A percentile compares a stretch with the other conserved stretches of the same genome.
Conservation (phyloP, 2,329 filamentous ascomycete species). For the Monilinia fructigena region DNA sequence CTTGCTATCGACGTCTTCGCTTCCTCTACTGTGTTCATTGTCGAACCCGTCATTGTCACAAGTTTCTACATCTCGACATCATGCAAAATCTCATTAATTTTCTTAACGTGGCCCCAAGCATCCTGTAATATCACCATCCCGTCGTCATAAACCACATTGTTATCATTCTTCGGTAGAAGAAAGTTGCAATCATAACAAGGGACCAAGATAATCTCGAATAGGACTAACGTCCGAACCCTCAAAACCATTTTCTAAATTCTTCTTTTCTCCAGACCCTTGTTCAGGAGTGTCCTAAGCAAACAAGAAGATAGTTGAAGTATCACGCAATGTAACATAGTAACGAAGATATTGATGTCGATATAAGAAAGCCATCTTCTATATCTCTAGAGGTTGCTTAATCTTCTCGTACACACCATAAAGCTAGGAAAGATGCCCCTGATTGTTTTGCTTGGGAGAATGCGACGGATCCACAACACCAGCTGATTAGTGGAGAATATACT, state of each 20-base stretch:
- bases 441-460: neutral
- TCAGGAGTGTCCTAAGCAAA: neutral
- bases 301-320: neutral
- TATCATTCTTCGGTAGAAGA: neutral
- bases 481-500: neutral
- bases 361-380: neutral
- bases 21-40: neutral
- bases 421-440: neutral
- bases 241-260: slow-evolving; percentile 1
- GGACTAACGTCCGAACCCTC: neutral
- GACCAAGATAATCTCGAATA: slow-evolving; percentile 8
- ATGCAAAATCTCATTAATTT: neutral
- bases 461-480: too few species aligned
- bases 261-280: neutral
- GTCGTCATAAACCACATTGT: neutral
- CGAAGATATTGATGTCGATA: neutral
- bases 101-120: neutral
- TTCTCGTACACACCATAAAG: neutral
- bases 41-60: neutral
- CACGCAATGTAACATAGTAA: neutral
- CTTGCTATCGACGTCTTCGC: neutral
- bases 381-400: neutral
- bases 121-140: neutral
- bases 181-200: slow-evolving; percentile 8
- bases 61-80: neutral